Evolutionary conservation across 2,329 filamentous ascomycete species (phyloP).

Genomic region (Calcarisporium arbuscula): DNA sequence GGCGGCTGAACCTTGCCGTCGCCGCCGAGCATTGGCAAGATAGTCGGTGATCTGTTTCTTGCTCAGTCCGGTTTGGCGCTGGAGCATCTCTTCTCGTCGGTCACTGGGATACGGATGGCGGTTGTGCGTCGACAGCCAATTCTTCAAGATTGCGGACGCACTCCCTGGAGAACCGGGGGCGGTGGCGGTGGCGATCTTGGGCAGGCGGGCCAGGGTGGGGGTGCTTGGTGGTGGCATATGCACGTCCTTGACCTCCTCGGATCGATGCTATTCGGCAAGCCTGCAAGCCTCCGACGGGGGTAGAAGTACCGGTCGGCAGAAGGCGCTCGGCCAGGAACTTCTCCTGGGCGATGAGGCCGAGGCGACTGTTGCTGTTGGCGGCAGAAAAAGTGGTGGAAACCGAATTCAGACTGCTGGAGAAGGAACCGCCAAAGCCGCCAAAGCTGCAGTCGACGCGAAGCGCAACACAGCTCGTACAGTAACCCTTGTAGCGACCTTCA

Average conservation of each 20-base stretch:
- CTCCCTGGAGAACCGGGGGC: slow-evolving; percentile 71
- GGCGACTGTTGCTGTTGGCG: slow-evolving; percentile 30
- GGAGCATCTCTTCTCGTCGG: slow-evolving; percentile 74
- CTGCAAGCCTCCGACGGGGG: slow-evolving; percentile 14
- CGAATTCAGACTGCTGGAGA: slow-evolving; percentile 26
- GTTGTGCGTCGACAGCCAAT: slow-evolving; percentile 75
- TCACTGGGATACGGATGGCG: slow-evolving; percentile 85
- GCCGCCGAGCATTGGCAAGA: slow-evolving; percentile 81
- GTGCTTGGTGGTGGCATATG: no score
- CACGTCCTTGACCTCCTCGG: no score
- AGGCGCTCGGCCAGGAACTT: slow-evolving; percentile 18
- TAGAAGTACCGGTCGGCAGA: slow-evolving; percentile 15
- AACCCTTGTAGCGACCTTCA: slow-evolving; percentile 54
- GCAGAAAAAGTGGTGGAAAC: slow-evolving; percentile 31
- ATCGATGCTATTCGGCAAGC: no score
- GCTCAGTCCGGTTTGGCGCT: slow-evolving; percentile 72
- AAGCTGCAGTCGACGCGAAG: slow-evolving; percentile 54
- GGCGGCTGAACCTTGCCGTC: slow-evolving; percentile 70
- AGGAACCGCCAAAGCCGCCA: slow-evolving; percentile 28
- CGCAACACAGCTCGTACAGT: slow-evolving; percentile 57
- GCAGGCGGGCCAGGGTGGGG: slow-evolving; percentile 24
- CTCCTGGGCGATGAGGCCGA: slow-evolving; percentile 26
- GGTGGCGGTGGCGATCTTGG: no score
- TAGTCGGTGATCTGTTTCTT: slow-evolving; percentile 84
- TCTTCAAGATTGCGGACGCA: slow-evolving; percentile 75